These are phyloP conservation scores for Hordeum marinum DNA, from an alignment of 176 grass and related monocot species.

Conservation along the genomic window DNA sequence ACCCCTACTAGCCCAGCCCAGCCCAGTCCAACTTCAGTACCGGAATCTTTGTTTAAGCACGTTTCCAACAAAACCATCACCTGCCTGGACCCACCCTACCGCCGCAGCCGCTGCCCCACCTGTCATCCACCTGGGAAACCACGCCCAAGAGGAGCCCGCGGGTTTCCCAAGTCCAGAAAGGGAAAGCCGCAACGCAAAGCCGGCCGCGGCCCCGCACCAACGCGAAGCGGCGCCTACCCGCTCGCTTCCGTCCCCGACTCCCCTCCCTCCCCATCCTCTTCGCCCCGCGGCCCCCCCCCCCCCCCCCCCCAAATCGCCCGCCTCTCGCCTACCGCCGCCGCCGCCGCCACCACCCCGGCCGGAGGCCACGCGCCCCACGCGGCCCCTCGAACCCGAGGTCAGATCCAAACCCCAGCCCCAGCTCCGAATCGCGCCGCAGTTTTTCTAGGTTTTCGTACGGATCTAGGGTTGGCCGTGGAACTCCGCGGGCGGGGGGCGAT, in stretches of 20 bases:
- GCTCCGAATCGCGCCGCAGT: conserved; percentile 8
- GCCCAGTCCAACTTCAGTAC: no score
- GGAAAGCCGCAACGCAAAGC: conserved; percentile 1
- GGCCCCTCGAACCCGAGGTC: conserved; percentile 20
- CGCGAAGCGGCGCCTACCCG: conserved; percentile 33
- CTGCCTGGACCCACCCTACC: not conserved
- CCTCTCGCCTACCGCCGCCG: not conserved
- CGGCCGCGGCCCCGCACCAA: conserved; percentile 13
- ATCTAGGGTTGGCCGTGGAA: conserved; percentile 43
- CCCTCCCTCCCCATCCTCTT: not conserved
- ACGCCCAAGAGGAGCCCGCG: not conserved
- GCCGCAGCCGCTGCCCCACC: not conserved
- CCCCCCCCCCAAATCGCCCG: not conserved
- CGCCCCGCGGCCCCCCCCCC: not conserved
- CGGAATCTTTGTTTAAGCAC: no score
- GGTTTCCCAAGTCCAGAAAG: conserved; percentile 3
- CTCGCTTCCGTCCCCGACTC: conserved; percentile 39
- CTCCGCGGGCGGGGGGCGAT: not conserved
- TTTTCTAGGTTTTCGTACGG: conserved; percentile 43
- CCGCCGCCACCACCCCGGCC: conserved; percentile 4
- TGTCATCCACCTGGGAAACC: not conserved
- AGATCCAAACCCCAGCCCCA: conserved; percentile 17
- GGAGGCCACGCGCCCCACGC: not conserved
- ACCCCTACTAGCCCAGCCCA: no score
- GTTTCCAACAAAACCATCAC: not conserved